Conservation (phyloP, 164 flowering plant genomes). For the Taxillus chinensis region DNA sequence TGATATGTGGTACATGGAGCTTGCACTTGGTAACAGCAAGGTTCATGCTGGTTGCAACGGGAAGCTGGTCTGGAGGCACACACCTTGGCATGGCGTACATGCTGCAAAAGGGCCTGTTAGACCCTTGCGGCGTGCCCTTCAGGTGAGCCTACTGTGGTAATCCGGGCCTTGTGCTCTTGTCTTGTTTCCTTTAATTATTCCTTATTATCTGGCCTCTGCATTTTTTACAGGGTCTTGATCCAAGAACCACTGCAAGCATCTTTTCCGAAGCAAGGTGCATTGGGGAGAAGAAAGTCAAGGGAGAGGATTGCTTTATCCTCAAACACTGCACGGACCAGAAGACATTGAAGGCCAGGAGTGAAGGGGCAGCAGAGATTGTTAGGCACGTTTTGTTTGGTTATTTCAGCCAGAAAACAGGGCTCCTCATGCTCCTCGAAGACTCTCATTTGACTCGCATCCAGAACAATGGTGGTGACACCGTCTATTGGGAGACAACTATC, state of each 20-base stretch:
- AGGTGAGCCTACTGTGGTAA: conserved; percentile 24
- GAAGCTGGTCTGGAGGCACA: conserved; percentile 60
- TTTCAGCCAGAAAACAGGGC: conserved; percentile 65
- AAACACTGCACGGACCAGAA: conserved; percentile 51
- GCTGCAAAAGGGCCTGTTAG: conserved; percentile 70
- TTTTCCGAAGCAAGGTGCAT: conserved; percentile 56
- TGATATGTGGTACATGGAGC: conserved; percentile 70
- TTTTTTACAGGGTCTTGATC: conserved; percentile 53
- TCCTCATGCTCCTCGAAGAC: conserved; percentile 54
- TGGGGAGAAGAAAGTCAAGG: conserved; percentile 57
- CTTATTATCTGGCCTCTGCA: neutral
- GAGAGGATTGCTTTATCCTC: conserved; percentile 66
- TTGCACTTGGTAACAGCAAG: conserved; percentile 55
- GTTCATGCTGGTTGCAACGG: conserved; percentile 69
- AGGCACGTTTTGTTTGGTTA: conserved; percentile 57
- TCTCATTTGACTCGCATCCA: conserved; percentile 63
- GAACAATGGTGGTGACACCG: conserved; percentile 47
- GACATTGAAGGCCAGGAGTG: conserved; percentile 52
- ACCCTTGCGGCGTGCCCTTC: conserved; percentile 62
- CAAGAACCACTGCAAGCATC: conserved; percentile 58
- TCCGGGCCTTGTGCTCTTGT: too few species aligned
- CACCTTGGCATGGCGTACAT: conserved; percentile 62
- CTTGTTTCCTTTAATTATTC: too few species aligned
- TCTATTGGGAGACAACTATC: conserved; percentile 72
- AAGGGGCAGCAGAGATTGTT: conserved; percentile 59